Evolutionary conservation across 805 yeast genomes (phyloP).

Genomic region (Kluyveromyces nonfermentans): DNA sequence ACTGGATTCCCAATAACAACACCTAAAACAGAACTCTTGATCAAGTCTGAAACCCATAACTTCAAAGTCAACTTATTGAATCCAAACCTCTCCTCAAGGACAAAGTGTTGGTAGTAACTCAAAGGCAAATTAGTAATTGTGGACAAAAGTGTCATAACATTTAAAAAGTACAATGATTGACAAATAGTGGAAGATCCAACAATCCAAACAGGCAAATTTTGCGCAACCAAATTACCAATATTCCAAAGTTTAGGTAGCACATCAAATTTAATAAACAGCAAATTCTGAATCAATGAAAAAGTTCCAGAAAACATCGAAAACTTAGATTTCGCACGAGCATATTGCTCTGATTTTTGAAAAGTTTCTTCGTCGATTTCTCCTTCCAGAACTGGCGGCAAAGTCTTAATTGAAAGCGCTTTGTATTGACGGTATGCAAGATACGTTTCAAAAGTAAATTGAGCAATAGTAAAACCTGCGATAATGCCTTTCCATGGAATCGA

Average conservation of each 20-base stretch:
- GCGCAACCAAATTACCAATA: slow-evolving; percentile 34
- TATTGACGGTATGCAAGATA: slow-evolving; percentile 73
- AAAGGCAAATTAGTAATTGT: slow-evolving; percentile 56
- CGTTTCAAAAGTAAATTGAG: slow-evolving; percentile 66
- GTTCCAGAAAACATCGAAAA: slow-evolving; percentile 52
- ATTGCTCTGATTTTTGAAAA: slow-evolving; percentile 65
- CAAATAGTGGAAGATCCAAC: slow-evolving; percentile 48
- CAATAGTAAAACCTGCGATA: slow-evolving; percentile 63
- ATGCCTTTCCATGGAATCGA: slow-evolving; percentile 72
- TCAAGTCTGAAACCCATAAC: slow-evolving; percentile 63
- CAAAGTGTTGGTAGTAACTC: slow-evolving; percentile 69
- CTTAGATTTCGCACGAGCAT: slow-evolving; percentile 67
- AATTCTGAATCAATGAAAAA: slow-evolving; percentile 44
- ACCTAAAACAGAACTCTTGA: slow-evolving; percentile 50
- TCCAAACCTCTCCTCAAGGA: slow-evolving; percentile 85
- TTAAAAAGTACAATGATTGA: slow-evolving; percentile 60
- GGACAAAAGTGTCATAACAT: slow-evolving; percentile 40
- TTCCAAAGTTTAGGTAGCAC: slow-evolving; percentile 57
- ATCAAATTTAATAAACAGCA: slow-evolving; percentile 50
- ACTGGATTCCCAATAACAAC: slow-evolving; percentile 62
- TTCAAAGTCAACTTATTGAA: slow-evolving; percentile 76
- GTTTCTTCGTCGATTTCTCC: slow-evolving; percentile 64
- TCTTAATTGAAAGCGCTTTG: slow-evolving; percentile 41
- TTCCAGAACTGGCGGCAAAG: slow-evolving; percentile 61
- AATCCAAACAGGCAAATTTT: slow-evolving; percentile 22